Evolutionary conservation across 1,284 basidiomycete genomes (phyloP), one percentile per base, ranked within the genome.

Genomic region (Ustilago loliicola): DNA sequence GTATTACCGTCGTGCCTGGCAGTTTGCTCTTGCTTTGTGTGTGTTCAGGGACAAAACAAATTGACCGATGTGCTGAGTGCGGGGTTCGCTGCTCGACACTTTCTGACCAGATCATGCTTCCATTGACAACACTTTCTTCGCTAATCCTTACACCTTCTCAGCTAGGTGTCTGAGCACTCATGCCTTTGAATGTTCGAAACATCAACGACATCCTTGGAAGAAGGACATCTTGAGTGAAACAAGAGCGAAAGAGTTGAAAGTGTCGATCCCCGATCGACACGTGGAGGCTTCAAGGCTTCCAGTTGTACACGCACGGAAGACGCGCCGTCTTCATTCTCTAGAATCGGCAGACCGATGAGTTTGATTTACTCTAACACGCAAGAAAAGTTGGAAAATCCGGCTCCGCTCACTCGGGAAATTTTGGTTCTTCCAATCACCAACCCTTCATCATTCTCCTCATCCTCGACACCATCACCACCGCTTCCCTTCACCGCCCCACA

Each of bases 201-300:
- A 17, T 17, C 11, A 40, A 34, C 32, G 32, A 34, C 7, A 11
- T 34, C 32, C 32, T n/a, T n/a, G 11, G 32, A 34, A 34, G 32
- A 34, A 34, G 32, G 32, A 7, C 32, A 11, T 34, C 17, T 42
- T 21, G 38, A 25, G 36, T 32, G 13, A 51, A 15, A 42, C 2
- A 21, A 5, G 36, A 4, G 10, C 10, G 54, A 3, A 27, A 9
- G 11, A 15, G 40, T 13, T 13, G n/a, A 23, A 3, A 11, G 56
- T 55, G 45, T 56, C 45, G 53, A 25, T 25, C 48, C 2, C 55
- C 61, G 59, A 66, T 66, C 69, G 69, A 72, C 69, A 72, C 69
- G 69, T 72, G 64, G 63, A 72, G 36, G 54, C 6, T 30, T 29
- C 17, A 2, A 15, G 8, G 23, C n/a, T 48, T 21, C 23, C n/a